A percentile compares a stretch with the other conserved stretches of the same genome.
These are phyloP conservation scores for Oryza punctata DNA, from an alignment of 176 grass and related monocot genomes.

Conservation along the genomic window DNA sequence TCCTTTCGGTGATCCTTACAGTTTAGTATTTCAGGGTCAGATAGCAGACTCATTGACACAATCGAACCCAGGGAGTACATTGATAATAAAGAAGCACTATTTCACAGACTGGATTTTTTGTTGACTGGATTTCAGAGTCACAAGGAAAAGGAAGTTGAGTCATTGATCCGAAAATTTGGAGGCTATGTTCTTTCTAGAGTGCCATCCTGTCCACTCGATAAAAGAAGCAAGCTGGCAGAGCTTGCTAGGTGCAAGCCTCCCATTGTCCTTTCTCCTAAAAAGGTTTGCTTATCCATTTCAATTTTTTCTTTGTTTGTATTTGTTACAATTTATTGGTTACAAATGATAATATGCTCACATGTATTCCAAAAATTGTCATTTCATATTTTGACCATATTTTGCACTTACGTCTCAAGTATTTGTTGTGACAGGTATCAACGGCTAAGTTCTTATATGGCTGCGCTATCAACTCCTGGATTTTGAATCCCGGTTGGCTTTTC, in stretches of 20 bases:
- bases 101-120: conserved; percentile 84
- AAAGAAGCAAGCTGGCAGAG: conserved; percentile 49
- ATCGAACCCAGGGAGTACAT: conserved; percentile 15
- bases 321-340: neutral
- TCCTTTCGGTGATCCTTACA: conserved; percentile 29
- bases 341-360: conserved; percentile 15
- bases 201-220: conserved; percentile 55
- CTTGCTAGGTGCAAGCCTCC: conserved; percentile 61
- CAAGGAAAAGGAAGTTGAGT: conserved; percentile 74
- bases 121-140: conserved; percentile 78
- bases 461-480: conserved; percentile 71
- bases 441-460: conserved; percentile 90
- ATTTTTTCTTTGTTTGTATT: neutral
- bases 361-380: conserved; percentile 1
- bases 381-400: conserved; percentile 13
- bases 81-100: conserved; percentile 57
- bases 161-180: conserved; percentile 60
- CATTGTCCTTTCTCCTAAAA: conserved; percentile 80
- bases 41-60: conserved; percentile 26
- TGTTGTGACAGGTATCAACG: conserved; percentile 68
- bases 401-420: conserved; percentile 15
- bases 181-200: conserved; percentile 74
- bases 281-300: conserved; percentile 49
- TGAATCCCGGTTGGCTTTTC: conserved; percentile 69
- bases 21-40: conserved; percentile 47